phyloP scores from a whole-genome alignment of 2,329 filamentous ascomycete species.

The Beauveria sp. region DNA sequence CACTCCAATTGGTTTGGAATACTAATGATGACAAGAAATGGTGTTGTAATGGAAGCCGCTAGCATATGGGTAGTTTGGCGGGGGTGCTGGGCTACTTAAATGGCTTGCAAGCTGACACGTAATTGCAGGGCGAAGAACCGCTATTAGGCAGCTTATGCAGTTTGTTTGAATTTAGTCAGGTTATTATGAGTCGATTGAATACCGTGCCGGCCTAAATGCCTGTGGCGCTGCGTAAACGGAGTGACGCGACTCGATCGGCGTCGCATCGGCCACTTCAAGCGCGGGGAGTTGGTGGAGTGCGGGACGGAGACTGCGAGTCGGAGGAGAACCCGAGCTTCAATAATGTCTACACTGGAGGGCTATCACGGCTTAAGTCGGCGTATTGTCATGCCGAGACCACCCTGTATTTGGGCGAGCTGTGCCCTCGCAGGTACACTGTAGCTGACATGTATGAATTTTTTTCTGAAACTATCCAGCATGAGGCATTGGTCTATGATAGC shows the following conservation, averaged over 20 bases:
- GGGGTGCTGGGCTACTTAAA: background rate
- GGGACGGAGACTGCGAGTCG: background rate
- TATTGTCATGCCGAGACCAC: background rate
- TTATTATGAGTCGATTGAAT: too few species aligned
- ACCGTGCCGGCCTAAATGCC: background rate
- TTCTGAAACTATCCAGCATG: slow-evolving; percentile 2
- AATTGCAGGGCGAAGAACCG: background rate
- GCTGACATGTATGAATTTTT: background rate
- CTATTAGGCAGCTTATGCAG: background rate
- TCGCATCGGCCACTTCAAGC: background rate
- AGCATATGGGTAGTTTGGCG: background rate
- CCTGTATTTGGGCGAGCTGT: background rate
- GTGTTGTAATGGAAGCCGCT: background rate
- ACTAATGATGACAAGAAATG: background rate
- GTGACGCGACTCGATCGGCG: background rate
- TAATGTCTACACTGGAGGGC: background rate
- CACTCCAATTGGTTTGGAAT: background rate
- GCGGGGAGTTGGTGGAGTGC: background rate
- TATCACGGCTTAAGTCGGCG: background rate
- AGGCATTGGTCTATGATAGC: background rate
- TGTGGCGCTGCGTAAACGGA: background rate
- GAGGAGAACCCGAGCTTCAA: background rate
- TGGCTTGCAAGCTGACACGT: background rate
- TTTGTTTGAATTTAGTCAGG: background rate
- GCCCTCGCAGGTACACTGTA: background rate